These are phyloP conservation scores for Phytopythium delawarense DNA, from an alignment of 352 stramenopile genomes.

Conservation along the genomic window DNA sequence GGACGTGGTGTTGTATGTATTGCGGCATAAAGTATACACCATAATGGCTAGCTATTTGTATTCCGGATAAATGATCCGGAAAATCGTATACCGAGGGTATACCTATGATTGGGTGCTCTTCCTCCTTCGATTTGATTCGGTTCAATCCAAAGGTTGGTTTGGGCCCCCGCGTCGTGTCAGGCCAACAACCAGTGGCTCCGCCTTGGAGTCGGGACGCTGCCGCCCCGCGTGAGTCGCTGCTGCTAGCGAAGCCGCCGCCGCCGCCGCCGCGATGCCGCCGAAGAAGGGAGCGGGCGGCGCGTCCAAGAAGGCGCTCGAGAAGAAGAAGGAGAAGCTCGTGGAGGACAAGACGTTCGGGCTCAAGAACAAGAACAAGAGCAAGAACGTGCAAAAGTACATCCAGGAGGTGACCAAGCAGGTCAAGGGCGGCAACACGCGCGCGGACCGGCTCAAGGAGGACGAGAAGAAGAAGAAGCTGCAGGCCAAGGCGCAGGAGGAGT, in stretches of 20 bases:
- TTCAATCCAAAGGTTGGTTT: too few species aligned
- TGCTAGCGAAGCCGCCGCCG: not conserved
- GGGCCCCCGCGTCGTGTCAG: too few species aligned
- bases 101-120: too few species aligned
- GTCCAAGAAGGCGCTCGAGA: constrained; percentile 88
- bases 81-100: too few species aligned
- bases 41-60: too few species aligned
- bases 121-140: too few species aligned
- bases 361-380: constrained; percentile 99
- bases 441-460: constrained; percentile 73
- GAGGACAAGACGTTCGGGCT: constrained; percentile 99
- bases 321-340: constrained; percentile 91
- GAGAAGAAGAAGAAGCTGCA: constrained; percentile 75
- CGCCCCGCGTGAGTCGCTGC: not conserved
- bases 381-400: constrained; percentile 94
- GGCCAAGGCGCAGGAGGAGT: constrained; percentile 83
- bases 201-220: too few species aligned
- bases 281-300: constrained; percentile 55
- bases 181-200: too few species aligned
- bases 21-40: too few species aligned
- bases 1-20: too few species aligned
- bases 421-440: constrained; percentile 73
- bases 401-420: constrained; percentile 89
- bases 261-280: too few species aligned
- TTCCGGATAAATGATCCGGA: too few species aligned